Percentiles rank a stretch among this genome's conserved stretches.
phyloP scores from a whole-genome alignment of 768 basidiomycete genomes.

The Cyathus striatus region DNA sequence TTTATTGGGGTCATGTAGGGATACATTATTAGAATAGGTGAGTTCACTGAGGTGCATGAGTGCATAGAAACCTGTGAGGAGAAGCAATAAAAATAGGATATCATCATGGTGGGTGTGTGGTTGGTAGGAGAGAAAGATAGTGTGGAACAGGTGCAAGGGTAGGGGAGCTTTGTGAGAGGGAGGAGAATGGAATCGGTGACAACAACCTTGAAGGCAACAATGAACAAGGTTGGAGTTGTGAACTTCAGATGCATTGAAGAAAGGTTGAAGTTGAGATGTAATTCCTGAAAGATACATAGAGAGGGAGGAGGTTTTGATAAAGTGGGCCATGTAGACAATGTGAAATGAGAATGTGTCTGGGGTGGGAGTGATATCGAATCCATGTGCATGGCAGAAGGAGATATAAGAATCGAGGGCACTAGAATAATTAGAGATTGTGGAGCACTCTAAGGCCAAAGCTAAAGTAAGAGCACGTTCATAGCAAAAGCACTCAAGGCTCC shows the following conservation, averaged over 20 bases:
- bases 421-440: too few species aligned
- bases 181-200: conserved; percentile 8
- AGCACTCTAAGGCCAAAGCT: conserved; percentile 13
- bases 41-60: conserved; percentile 29
- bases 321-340: conserved; percentile 24
- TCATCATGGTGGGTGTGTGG: conserved; percentile 12
- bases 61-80: conserved; percentile 21
- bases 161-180: conserved; percentile 20
- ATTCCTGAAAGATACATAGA: conserved; percentile 33
- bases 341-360: conserved; percentile 27
- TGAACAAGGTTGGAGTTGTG: conserved; percentile 15
- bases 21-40: conserved; percentile 14
- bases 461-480: conserved; percentile 19
- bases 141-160: conserved; percentile 6
- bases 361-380: conserved; percentile 20
- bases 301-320: conserved; percentile 28
- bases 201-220: conserved; percentile 23
- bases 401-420: conserved; percentile 23
- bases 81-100: conserved; percentile 17
- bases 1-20: conserved; percentile 3
- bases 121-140: conserved; percentile 1
- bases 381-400: conserved; percentile 18
- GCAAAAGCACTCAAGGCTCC: conserved; percentile 27
- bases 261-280: conserved; percentile 21
- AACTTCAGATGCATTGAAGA: conserved; percentile 22